Evolutionary conservation across 179 eudicot species (phyloP), one percentile per base, ranked within the genome.

Genomic region (Carnegiea gigantea): DNA sequence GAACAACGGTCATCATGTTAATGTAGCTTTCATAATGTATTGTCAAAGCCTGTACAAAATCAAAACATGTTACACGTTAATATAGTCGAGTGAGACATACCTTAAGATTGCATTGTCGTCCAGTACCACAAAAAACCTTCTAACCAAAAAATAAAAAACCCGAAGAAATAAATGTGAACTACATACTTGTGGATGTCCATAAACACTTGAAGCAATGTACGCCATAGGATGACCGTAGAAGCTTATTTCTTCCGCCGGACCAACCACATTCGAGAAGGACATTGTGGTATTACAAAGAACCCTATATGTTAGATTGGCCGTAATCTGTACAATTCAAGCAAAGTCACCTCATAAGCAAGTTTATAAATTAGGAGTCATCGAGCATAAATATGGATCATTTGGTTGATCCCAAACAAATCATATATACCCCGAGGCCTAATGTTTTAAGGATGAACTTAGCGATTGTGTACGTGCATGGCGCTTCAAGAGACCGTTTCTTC

Each of bases 241-340:
- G 78, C 84, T 86, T 70, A 94, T 87, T 78, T 94, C 98, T 78
- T 92, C 97, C 8, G 57, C 76, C 9, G 97, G 93, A 60, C 98
- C 98, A 17, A 89, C 89, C 72, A 94, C 82, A 85, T 90, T 91
- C 20, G 98, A 92, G 87, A 94, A 92, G 79, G 88, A 82, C 81
- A 94, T 59, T 6, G 98, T 91, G 24, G 93, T 83, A 26, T 87
- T 84, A 1, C 59, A 46, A 59, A 90, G 14, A 24, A 83, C 70
- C 77, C 67, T 81, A 70, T 82, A 74, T 14, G 88, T 62, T 23
- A 89, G 40, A 20, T 78, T 80, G 51, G 90, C 83, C 15, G 86
- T 78, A 15, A 72, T 48, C 95, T 94, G 80, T 53, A 36, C 68
- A 79, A 78, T 38, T 15, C 14, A 70, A 73, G n/a, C 0, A 9